Conservation (phyloP, 495 filamentous ascomycete genomes). For the Melanomma pulvis-pyrius region DNA sequence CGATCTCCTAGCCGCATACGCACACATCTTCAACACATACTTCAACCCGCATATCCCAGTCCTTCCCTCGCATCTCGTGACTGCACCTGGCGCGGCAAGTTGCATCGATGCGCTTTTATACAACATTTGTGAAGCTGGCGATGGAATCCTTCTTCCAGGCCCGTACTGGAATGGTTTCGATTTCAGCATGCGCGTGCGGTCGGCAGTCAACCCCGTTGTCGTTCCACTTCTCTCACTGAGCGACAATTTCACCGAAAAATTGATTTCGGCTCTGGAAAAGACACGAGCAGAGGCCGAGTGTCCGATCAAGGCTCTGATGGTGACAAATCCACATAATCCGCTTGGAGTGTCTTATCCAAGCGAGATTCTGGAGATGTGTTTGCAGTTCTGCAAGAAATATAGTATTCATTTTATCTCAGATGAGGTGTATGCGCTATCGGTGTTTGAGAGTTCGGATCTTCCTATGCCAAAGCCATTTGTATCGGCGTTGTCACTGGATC, state of each 20-base stretch:
- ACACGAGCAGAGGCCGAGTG: not conserved
- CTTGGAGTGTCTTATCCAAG: constrained; percentile 12
- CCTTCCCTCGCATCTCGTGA: constrained; percentile 44
- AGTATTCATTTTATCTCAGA: constrained; percentile 45
- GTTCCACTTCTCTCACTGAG: not conserved
- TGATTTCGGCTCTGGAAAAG: not conserved
- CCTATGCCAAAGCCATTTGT: not conserved
- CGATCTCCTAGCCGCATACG: constrained; percentile 42
- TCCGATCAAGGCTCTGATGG: constrained; percentile 15
- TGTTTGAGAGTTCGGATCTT: constrained; percentile 13
- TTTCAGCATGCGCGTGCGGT: constrained; percentile 13
- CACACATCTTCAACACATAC: constrained; percentile 47
- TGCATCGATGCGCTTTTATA: constrained; percentile 48
- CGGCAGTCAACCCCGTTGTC: not conserved
- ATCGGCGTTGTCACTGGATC: constrained; percentile 21
- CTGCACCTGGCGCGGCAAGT: constrained; percentile 46
- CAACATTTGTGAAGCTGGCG: constrained; percentile 51
- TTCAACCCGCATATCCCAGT: constrained; percentile 46
- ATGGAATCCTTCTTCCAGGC: constrained; percentile 50
- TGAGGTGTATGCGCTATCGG: constrained; percentile 43
- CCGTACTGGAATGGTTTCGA: constrained; percentile 45
- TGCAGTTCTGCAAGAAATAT: constrained; percentile 37
- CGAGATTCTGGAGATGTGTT: constrained; percentile 31
- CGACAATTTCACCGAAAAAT: not conserved
- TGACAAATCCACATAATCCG: constrained; percentile 24